These are phyloP conservation scores for Didymella sp. DNA, from an alignment of 2,329 filamentous ascomycete species.

Conservation along the genomic window DNA sequence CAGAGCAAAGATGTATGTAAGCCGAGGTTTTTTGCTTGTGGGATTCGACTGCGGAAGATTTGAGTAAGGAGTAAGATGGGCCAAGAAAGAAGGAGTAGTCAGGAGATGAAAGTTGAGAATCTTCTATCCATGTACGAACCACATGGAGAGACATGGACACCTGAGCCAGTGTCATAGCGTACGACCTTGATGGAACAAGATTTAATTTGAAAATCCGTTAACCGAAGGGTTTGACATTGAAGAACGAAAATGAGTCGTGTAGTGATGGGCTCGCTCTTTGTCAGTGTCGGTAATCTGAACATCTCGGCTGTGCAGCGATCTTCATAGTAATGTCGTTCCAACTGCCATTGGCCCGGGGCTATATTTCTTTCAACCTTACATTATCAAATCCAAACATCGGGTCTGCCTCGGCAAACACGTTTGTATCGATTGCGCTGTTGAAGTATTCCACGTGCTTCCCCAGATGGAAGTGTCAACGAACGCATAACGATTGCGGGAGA, in stretches of 20 bases:
- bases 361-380: not conserved
- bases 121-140: not conserved
- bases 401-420: not conserved
- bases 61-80: not conserved
- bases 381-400: not conserved
- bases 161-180: not conserved
- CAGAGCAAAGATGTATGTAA: not conserved
- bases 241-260: not conserved
- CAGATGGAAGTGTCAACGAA: conserved; percentile 10
- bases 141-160: not conserved
- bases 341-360: not conserved
- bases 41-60: not conserved
- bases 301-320: not conserved
- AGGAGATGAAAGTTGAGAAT: not conserved
- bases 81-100: not conserved
- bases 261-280: not conserved
- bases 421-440: not conserved
- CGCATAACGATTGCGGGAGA: conserved; percentile 10
- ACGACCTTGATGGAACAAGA: not conserved
- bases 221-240: not conserved
- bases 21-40: not conserved
- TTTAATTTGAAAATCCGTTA: not conserved
- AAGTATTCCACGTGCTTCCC: conserved; percentile 5
- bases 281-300: not conserved
- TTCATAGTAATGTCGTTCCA: conserved; percentile 1